Evolutionary conservation across 2,329 filamentous ascomycete species (phyloP).

Genomic region (Trichoderma arundinaceum): DNA sequence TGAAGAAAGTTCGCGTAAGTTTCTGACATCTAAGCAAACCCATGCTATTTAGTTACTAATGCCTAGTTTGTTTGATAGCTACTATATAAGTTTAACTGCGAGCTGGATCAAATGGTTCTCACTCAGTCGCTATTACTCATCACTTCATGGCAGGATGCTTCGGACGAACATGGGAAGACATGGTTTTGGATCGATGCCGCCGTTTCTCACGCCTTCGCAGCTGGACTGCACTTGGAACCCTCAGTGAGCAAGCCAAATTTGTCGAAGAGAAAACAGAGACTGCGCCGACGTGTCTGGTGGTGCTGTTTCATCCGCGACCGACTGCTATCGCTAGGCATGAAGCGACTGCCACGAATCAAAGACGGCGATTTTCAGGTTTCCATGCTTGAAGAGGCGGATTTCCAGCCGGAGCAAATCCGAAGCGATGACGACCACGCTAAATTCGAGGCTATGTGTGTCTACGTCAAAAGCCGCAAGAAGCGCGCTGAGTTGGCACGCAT

Average conservation of each 20-base stretch:
- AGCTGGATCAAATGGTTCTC: conserved; percentile 28
- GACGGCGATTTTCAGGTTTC: conserved; percentile 24
- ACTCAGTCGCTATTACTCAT: conserved; percentile 21
- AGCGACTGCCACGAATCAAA: conserved; percentile 17
- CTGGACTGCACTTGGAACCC: conserved; percentile 24
- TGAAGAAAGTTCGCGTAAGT: conserved; percentile 19
- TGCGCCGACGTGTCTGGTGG: conserved; percentile 25
- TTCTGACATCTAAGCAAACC: not conserved
- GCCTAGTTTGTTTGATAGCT: not conserved
- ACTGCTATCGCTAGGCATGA: conserved; percentile 23
- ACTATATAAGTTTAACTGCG: conserved; percentile 22
- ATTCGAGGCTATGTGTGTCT: conserved; percentile 25
- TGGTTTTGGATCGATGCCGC: conserved; percentile 29
- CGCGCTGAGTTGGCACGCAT: conserved; percentile 23
- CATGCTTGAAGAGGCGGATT: conserved; percentile 26
- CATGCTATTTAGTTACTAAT: not conserved
- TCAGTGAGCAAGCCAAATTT: conserved; percentile 22
- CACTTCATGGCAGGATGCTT: conserved; percentile 26
- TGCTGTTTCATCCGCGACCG: conserved; percentile 30
- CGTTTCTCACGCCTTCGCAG: conserved; percentile 24
- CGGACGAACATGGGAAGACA: conserved; percentile 24
- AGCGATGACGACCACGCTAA: conserved; percentile 18
- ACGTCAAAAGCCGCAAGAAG: conserved; percentile 27
- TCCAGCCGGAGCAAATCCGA: conserved; percentile 26
- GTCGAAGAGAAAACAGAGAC: conserved; percentile 18